Evolutionary conservation across 768 basidiomycete genomes (phyloP).

Genomic region (Tremella yokohamensis): DNA sequence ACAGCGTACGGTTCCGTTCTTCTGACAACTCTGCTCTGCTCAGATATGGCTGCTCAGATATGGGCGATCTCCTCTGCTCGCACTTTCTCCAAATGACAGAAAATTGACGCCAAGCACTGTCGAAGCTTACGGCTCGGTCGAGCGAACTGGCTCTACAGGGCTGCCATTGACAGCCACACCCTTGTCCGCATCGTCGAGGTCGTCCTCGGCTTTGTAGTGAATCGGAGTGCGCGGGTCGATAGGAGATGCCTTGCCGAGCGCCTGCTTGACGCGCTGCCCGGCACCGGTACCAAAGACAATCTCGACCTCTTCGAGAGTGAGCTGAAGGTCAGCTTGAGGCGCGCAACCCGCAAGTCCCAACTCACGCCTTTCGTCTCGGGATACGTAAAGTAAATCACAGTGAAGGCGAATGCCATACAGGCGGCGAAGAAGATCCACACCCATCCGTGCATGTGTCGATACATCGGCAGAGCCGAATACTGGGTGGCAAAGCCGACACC

Average conservation of each 20-base stretch:
- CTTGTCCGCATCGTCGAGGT: slow-evolving; percentile 1
- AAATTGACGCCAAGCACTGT: too few species aligned
- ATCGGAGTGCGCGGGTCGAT: slow-evolving; percentile 23
- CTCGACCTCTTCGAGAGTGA: slow-evolving; percentile 36
- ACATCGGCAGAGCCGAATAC: slow-evolving; percentile 37
- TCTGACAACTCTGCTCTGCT: too few species aligned
- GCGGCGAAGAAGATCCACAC: slow-evolving; percentile 36
- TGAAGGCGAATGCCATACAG: slow-evolving; percentile 28
- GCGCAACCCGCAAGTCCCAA: not conserved
- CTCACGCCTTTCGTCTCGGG: slow-evolving; percentile 38
- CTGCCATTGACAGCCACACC: not conserved
- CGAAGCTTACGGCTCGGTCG: too few species aligned
- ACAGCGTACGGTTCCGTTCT: too few species aligned
- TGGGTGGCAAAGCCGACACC: slow-evolving; percentile 34
- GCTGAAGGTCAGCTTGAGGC: slow-evolving; percentile 12
- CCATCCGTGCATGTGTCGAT: slow-evolving; percentile 35
- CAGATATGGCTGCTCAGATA: too few species aligned
- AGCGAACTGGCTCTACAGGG: too few species aligned
- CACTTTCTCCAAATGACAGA: too few species aligned
- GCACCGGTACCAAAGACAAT: slow-evolving; percentile 33
- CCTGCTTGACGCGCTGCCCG: slow-evolving; percentile 31
- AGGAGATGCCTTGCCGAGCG: slow-evolving; percentile 17
- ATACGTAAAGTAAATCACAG: slow-evolving; percentile 32
- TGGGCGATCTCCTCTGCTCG: too few species aligned
- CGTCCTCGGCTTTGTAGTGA: not conserved